Base-by-base conservation (phyloP, 768 basidiomycete species). In the Boletus reticulatus region DNA sequence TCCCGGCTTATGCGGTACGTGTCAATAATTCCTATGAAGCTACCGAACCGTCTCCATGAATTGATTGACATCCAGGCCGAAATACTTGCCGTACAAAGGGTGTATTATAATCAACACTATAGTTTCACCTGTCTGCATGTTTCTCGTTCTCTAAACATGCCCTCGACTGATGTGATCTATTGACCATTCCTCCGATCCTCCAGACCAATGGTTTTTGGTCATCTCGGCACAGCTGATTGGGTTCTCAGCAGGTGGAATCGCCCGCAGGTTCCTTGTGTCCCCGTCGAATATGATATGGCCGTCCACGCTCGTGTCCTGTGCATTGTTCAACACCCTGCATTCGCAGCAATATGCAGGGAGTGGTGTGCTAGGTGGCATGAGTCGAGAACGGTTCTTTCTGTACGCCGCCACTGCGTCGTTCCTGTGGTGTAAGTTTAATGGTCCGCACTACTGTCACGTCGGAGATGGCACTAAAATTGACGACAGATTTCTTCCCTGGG, bases 171-270 rank as follows among this genome's bases (percentile, higher is more conserved):
- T 27, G 12, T 5, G 9, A 29, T 36, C 16, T 47, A 8, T 32
- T 32, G 22, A 22, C 22, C 22, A 1, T 1, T 22, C 22, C 12
- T 32, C 12, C 32, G 8, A 12, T 5, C 43, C 47, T 39, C 54
- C 58, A 80, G 88, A 91, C 68, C 87, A 89, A 73, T 88, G 89
- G 85, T 81, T 91, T 69, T 72, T 91, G 20, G 86, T 92, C 29
- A 83, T 91, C 73, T 85, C 83, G 31, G 84, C 84, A 2, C 85
- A 88, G 63, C 73, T 90, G 52, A 89, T 92, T 51, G 89, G 92
- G 13, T 92, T 92, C 75, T 91, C 89, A 5, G 83, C 92, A 52
- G 91, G 90, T 43, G 89, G 89, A 14, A 72, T 89, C 38, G 79
- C 80, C 7, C 82, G 87, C 29, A 84, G 90, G 12, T 92, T 92